Evolutionary conservation across 1,284 basidiomycete genomes (phyloP).

Genomic region (Fomitopsis palustris): DNA sequence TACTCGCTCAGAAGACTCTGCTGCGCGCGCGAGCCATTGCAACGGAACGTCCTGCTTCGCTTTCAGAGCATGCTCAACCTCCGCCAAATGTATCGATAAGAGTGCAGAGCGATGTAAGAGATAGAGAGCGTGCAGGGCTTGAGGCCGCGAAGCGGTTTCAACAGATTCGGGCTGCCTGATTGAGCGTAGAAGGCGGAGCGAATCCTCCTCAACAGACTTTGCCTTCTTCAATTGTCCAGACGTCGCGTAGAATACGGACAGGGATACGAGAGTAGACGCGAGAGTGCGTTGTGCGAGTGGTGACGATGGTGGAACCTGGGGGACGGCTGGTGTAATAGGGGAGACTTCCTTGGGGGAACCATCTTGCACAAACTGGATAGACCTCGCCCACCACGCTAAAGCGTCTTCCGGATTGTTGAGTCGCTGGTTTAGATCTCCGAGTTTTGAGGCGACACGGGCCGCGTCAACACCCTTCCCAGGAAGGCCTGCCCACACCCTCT

Average conservation of each 20-base stretch:
- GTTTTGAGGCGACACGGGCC: conserved; percentile 58
- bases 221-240: conserved; percentile 66
- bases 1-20: conserved; percentile 65
- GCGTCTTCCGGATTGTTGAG: conserved; percentile 52
- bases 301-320: conserved; percentile 45
- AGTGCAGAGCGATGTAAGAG: conserved; percentile 72
- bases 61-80: conserved; percentile 63
- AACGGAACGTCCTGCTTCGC: conserved; percentile 44
- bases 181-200: conserved; percentile 66
- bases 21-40: conserved; percentile 55
- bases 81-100: conserved; percentile 71
- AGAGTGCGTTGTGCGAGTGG: conserved; percentile 70
- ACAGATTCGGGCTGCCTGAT: conserved; percentile 48
- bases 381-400: conserved; percentile 61
- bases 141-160: conserved; percentile 45
- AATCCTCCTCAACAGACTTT: conserved; percentile 58
- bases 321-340: conserved; percentile 28
- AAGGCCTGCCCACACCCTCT: conserved; percentile 55
- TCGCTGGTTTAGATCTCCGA: conserved; percentile 60
- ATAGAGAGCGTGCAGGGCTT: conserved; percentile 64
- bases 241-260: conserved; percentile 70
- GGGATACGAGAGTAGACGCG: conserved; percentile 61
- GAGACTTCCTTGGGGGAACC: conserved; percentile 8
- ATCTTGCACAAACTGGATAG: conserved; percentile 44
- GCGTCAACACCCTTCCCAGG: conserved; percentile 39